Evolutionary conservation across 2,329 filamentous ascomycete genomes (phyloP), one percentile per base, ranked within the genome.

Genomic region (Arthrobotrys sinensis): DNA sequence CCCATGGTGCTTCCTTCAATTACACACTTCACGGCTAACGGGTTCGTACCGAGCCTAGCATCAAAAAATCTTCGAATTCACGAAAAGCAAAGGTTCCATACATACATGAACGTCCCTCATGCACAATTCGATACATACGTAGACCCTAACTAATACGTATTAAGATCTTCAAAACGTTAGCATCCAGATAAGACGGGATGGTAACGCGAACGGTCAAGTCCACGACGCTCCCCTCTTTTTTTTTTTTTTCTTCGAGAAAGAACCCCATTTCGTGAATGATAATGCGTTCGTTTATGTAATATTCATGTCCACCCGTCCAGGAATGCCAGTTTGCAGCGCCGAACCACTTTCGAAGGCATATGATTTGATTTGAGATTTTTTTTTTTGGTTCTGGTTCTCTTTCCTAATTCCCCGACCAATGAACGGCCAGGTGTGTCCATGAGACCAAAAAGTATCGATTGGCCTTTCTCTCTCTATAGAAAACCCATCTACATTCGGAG

Each of bases 381-480:
- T 28, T 21, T 21, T 40, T 38, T 12, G 24, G 28, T 7, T n/a
- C n/a, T n/a, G 5, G 3, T 32, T 16, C 52, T 43, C 55, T 24
- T 60, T 60, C 55, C 55, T 19, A 21, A 66, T 66, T 73, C 69
- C 69, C 69, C 60, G 69, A 66, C 69, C 69, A 73, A 73, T 73
- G 40, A 66, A 45, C 12, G 24, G 28, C 16, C 10, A n/a, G 55
- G 36, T 43, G 53, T 28, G 19, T 21, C 38, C 46, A 52, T 53
- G 24, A 64, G 32, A 70, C 43, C 48, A 48, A n/a, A 36, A 5
- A 21, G 8, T 10, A n/a, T 53, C 32, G 32, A 40, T 38, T 19
- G 28, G 28, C n/a, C n/a, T 16, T 16, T 55, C n/a, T 62, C n/a
- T 52, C 16, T 24, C 12, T 43, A 3, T 32, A 62, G 19, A 69